These are phyloP conservation scores for Skeletonema grethae DNA, from an alignment of 108 stramenopile species.

Conservation along the genomic window DNA sequence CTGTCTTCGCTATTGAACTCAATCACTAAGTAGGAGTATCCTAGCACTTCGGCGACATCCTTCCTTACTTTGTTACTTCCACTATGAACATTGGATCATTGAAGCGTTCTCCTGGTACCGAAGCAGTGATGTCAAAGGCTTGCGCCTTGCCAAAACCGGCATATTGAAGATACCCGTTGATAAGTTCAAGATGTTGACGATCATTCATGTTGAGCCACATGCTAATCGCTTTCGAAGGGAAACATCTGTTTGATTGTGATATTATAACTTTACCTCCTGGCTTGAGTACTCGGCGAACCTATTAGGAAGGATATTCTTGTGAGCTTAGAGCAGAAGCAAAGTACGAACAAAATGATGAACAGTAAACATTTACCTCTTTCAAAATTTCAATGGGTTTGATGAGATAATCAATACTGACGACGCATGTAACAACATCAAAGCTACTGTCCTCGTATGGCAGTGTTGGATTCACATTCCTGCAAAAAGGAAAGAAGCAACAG, in stretches of 20 bases:
- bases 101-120: constrained; percentile 84
- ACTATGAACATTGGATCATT: constrained; percentile 95
- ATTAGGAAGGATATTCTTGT: not conserved
- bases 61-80: constrained; percentile 61
- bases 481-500: not conserved
- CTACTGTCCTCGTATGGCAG: constrained; percentile 87
- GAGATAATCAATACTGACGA: constrained; percentile 95
- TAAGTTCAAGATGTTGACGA: constrained; percentile 93
- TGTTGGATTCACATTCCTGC: not conserved
- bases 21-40: too few species aligned
- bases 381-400: constrained; percentile 78
- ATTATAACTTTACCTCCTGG: constrained; percentile 92
- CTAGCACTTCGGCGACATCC: too few species aligned
- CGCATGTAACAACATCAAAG: constrained; percentile 94
- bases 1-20: too few species aligned
- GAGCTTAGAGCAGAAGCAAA: constrained; percentile 3
- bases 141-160: constrained; percentile 84
- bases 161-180: constrained; percentile 92
- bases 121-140: constrained; percentile 75
- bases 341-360: not conserved
- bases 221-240: constrained; percentile 83
- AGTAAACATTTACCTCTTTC: constrained; percentile 78
- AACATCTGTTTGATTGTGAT: constrained; percentile 92
- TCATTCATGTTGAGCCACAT: constrained; percentile 89
- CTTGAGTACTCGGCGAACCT: constrained; percentile 74